Percentiles rank a stretch among this genome's conserved stretches.
phyloP scores from a whole-genome alignment of 179 eudicot genomes.

The Heliamphora pulchella region DNA sequence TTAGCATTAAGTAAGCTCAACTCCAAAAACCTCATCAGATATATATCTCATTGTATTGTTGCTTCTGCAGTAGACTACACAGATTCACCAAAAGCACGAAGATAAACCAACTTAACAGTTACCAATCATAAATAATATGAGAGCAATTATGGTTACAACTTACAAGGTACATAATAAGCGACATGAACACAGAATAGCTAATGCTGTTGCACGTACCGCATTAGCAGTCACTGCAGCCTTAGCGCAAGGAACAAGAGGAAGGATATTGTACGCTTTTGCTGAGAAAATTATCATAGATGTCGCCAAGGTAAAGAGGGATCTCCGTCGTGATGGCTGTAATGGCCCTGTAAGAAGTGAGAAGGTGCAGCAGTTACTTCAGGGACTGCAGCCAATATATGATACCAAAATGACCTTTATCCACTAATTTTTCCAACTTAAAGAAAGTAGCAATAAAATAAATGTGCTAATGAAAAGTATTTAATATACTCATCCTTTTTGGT shows the following conservation, averaged over 20 bases:
- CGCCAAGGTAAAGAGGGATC: constrained; percentile 84
- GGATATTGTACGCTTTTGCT: constrained; percentile 61
- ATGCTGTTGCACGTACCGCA: constrained; percentile 26
- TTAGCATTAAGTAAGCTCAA: constrained; percentile 2
- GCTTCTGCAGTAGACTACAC: neutral
- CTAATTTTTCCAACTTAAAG: neutral
- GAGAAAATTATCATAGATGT: constrained; percentile 81
- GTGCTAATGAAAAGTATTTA: neutral
- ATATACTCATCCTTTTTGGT: neutral
- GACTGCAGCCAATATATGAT: neutral
- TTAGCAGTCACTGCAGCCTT: constrained; percentile 45
- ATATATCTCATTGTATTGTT: neutral
- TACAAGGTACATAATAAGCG: neutral
- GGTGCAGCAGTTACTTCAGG: no score
- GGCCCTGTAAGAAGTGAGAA: neutral
- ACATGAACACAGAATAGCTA: neutral
- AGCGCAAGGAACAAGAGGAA: constrained; percentile 50
- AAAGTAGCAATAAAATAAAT: neutral
- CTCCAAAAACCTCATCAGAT: neutral
- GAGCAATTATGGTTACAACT: neutral
- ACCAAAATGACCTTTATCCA: neutral
- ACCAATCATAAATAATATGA: neutral
- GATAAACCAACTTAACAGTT: constrained; percentile 4
- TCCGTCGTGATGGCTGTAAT: constrained; percentile 57
- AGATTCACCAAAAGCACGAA: neutral